Conservation (phyloP, 2,329 filamentous ascomycete genomes). For the Fusarium globosum region DNA sequence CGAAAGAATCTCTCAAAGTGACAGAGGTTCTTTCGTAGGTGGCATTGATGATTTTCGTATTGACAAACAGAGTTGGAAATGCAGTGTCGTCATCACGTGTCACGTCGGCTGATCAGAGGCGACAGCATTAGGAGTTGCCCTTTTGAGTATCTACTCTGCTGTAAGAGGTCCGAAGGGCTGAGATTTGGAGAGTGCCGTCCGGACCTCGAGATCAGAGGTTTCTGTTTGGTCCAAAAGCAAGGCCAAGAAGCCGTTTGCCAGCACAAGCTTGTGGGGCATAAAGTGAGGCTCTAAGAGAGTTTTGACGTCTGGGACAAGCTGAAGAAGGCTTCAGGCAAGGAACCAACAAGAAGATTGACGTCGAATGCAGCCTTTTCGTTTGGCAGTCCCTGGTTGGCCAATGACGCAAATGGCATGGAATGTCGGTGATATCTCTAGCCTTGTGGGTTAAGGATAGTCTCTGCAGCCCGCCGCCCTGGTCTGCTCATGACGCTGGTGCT, state of each 20-base stretch:
- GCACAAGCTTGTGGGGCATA: conserved; percentile 11
- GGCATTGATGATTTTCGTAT: conserved; percentile 30
- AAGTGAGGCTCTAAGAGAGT: conserved; percentile 26
- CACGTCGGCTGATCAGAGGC: conserved; percentile 28
- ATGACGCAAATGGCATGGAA: conserved; percentile 36
- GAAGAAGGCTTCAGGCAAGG: neutral
- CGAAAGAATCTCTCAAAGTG: conserved; percentile 8
- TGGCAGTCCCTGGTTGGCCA: conserved; percentile 7
- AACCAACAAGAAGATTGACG: neutral
- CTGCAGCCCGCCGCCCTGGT: conserved; percentile 7
- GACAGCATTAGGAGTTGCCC: neutral
- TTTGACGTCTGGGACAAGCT: conserved; percentile 8
- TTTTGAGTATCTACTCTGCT: conserved; percentile 15
- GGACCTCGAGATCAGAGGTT: conserved; percentile 20
- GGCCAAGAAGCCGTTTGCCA: conserved; percentile 5
- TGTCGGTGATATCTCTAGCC: conserved; percentile 25
- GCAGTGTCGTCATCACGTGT: conserved; percentile 42
- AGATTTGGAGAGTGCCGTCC: conserved; percentile 18
- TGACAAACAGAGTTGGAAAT: conserved; percentile 16
- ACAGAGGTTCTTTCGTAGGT: conserved; percentile 21
- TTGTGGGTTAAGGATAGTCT: conserved; percentile 20
- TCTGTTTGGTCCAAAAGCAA: conserved; percentile 32
- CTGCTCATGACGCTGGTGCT: conserved; percentile 23
- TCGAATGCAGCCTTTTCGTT: conserved; percentile 5
- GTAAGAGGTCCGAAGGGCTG: conserved; percentile 14